Conservation (phyloP, 2,329 filamentous ascomycete genomes). For the Cladophialophora immunda region DNA sequence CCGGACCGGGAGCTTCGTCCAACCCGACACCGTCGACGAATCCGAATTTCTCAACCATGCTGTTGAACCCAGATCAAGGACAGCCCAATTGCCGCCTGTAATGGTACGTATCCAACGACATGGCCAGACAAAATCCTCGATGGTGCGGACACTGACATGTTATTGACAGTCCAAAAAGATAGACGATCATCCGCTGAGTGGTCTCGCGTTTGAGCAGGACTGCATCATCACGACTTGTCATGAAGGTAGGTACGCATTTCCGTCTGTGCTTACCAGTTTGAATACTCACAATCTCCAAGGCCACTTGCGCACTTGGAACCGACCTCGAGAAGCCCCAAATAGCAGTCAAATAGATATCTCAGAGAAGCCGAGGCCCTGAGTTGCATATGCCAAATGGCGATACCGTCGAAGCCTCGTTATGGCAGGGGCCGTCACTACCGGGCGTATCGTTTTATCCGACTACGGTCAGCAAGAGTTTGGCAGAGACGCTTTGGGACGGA, state of each 20-base stretch:
- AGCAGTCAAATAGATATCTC: slow-evolving; percentile 46
- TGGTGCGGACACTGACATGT: slow-evolving; percentile 25
- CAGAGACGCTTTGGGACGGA: background rate
- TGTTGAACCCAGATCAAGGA: slow-evolving; percentile 84
- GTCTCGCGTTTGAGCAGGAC: slow-evolving; percentile 92
- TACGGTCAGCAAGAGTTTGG: background rate
- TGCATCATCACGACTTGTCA: slow-evolving; percentile 92
- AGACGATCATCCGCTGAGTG: slow-evolving; percentile 85
- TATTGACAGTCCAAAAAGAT: slow-evolving; percentile 76
- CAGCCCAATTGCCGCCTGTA: slow-evolving; percentile 87
- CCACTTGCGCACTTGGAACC: slow-evolving; percentile 77
- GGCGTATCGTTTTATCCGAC: background rate
- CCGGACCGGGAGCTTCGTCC: slow-evolving; percentile 47
- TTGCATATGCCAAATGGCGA: background rate
- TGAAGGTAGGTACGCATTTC: slow-evolving; percentile 70
- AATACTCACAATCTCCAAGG: slow-evolving; percentile 56
- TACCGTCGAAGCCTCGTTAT: background rate
- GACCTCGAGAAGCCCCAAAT: slow-evolving; percentile 62
- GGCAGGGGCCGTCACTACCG: background rate
- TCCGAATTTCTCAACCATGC: slow-evolving; percentile 74
- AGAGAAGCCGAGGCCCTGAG: slow-evolving; percentile 24
- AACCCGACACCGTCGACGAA: slow-evolving; percentile 56
- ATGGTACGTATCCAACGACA: slow-evolving; percentile 67
- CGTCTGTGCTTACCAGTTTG: slow-evolving; percentile 38
- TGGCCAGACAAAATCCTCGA: slow-evolving; percentile 4